Evolutionary conservation across 805 yeast genomes (phyloP).

Genomic region (Candida nonsorbophila): DNA sequence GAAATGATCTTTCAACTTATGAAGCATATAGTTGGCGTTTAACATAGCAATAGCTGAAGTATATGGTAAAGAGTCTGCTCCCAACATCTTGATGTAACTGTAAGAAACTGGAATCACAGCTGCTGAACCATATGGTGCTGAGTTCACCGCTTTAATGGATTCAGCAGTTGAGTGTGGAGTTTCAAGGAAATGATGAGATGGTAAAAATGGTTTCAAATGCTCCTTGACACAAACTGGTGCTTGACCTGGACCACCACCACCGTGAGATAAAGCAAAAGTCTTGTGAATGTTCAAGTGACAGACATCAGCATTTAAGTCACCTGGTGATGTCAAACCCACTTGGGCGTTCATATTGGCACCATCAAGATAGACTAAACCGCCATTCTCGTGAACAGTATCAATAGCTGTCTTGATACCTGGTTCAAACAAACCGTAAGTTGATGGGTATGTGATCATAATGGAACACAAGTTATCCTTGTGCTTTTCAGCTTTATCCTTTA

Average conservation of each 20-base stretch:
- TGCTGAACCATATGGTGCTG: slow-evolving; percentile 97
- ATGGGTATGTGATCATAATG: slow-evolving; percentile 94
- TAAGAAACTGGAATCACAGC: slow-evolving; percentile 89
- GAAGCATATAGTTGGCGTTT: slow-evolving; percentile 95
- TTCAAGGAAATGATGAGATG: slow-evolving; percentile 61
- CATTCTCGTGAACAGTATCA: slow-evolving; percentile 74
- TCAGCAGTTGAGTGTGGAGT: slow-evolving; percentile 44
- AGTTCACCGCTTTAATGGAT: slow-evolving; percentile 72
- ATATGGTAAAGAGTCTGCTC: slow-evolving; percentile 75
- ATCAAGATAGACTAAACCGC: slow-evolving; percentile 96
- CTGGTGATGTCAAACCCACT: slow-evolving; percentile 95
- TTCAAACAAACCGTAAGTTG: slow-evolving; percentile 94
- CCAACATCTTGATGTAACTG: slow-evolving; percentile 92
- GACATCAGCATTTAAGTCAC: slow-evolving; percentile 96
- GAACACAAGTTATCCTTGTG: slow-evolving; percentile 75
- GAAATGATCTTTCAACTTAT: slow-evolving; percentile 63
- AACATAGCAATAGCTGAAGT: slow-evolving; percentile 89
- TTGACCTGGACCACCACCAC: slow-evolving; percentile 99
- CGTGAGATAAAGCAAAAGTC: slow-evolving; percentile 96
- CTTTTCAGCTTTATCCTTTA: slow-evolving; percentile 65
- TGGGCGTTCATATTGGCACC: slow-evolving; percentile 99
- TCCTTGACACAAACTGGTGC: slow-evolving; percentile 93
- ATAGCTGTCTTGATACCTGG: slow-evolving; percentile 85
- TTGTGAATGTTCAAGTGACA: slow-evolving; percentile 96
- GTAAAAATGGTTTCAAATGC: slow-evolving; percentile 77